Evolutionary conservation across 176 grass and related monocot genomes (phyloP), one percentile per base, ranked within the genome.

Genomic region (Poa pratensis): DNA sequence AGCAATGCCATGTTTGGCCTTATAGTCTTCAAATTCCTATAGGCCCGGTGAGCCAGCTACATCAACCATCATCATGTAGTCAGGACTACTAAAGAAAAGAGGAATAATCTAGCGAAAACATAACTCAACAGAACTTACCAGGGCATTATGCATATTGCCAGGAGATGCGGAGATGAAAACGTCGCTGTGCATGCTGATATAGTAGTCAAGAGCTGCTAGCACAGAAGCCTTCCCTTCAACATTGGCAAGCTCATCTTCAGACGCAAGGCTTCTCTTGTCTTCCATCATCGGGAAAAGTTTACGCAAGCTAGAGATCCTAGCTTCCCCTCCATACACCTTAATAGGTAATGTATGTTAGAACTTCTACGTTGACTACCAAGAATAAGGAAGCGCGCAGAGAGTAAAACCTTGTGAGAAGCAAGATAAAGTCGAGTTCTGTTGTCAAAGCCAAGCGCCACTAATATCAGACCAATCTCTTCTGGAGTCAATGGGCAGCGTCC

Each of bases 101-200:
- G 9, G 42, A 35, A 4, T 11, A 28, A 77, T 48, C 42, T 73
- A 73, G 23, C 0, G 8, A 34, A 77, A 55, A 62, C 22, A 37
- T 7, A 51, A 17, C 39, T 34, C 9, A 83, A 4, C 3, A 28
- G 6, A 62, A 76, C 28, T 92, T 92, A 95, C 96, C 68, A 98
- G 69, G 75, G 96, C 96, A 88, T 98, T 95, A 73, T 98, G 96
- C 93, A 95, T 98, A 53, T 98, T 98, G 45, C 96, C 93, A 60
- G 96, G 91, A 32, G 96, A 98, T 4, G 96, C 96, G 0, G 96
- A 95, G 37, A 98, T 92, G 83, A 98, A 98, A 58, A 98, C 77
- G 18, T 98, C 87, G 9, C 87, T 88, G 51, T 95, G 89, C 51
- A 90, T 87, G 87, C 95, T 97, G 40, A 97, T 92, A 61, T 90